Evolutionary conservation across 495 filamentous ascomycete genomes (phyloP), one percentile per base, ranked within the genome.

Genomic region (Pyrenula aspistea): DNA sequence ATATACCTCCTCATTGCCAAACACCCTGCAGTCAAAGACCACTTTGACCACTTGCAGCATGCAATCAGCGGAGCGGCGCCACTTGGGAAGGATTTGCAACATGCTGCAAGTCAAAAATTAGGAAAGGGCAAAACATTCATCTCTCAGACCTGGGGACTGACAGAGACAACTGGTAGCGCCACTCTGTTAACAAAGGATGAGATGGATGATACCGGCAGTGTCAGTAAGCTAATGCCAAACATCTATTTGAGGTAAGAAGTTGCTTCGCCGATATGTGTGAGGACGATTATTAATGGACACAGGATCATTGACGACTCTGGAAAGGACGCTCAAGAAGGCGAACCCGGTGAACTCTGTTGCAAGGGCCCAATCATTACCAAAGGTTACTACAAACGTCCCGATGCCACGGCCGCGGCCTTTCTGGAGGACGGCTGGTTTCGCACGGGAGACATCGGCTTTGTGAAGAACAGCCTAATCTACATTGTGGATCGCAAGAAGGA

Each of bases 401-500:
- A 59, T 11, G 70, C 72, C 54, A 71, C 71, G 31, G 68, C 70
- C 55, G 73, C 75, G n/a, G n/a, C 50, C n/a, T 52, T 52, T 36
- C 52, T 67, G 8, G n/a, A n/a, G n/a, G 78, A 87, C 31, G 77
- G 86, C 10, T 95, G 89, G 88, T 77, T 91, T 53, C 81, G 80
- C 53, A 92, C 87, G 0, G 89, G 89, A 1, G 89, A 95, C 60
- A 78, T 88, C 55, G 85, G 74, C 4, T 86, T 77, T 57, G 82
- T 81, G 59, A 68, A 76, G 1, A 85, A 76, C 36, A 19, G 50
- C 50, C 50, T 20, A 4, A 52, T 52, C 8, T 75, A 82, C 62
- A 84, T 95, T 49, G 80, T 95, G 8, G 91, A 94, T 58, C 81
- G 91, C 2, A 84, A 87, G 51, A 87, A 87, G 71, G 50, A 52